Evolutionary conservation across 495 filamentous ascomycete genomes (phyloP), one percentile per base, ranked within the genome.

Genomic region (Lentithecium fluviatile): DNA sequence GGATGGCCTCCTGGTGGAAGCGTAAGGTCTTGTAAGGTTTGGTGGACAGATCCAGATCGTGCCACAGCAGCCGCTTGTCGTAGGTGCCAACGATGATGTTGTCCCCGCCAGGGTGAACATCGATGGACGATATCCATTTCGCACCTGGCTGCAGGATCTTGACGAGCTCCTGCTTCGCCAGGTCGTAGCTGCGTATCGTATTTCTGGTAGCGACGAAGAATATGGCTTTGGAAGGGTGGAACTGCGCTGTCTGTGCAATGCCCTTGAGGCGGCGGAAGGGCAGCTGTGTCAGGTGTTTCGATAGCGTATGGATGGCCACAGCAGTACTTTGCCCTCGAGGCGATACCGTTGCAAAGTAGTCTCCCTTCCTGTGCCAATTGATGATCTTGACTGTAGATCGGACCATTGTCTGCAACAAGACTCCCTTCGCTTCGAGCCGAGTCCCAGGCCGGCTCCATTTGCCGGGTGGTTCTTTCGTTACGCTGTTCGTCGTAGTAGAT

Each of bases 171-270:
- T 96, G 91, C 68, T 84, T 86, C 43, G 89, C 85, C 26, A 98
- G 82, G 71, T 98, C 93, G 76, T 97, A 98, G 65, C 85, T 88
- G 46, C 94, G 88, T 67, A 98, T 88, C 32, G 87, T 86, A 50
- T 90, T 88, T 72, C 95, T 91, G 24, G 95, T 97, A 19, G 94
- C 94, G 38, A 98, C 90, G 66, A 97, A 97, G 74, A 98, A 89
- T 50, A 95, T 84, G 4, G 95, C 91, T 52, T 91, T 85, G 47
- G 85, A 88, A 6, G 94, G 95, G 71, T 98, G 94, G 84, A 98
- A 98, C 56, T 89, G 86, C 6, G 89, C 91, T 7, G 88, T 87
- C 77, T 97, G 95, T 7, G 92, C 81, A 56, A 94, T 81, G 58
- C 92, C 92, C 70, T 91, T 91, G 71, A 87, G 80, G 17, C 81